These are phyloP conservation scores for Phaseolus coccineus DNA, from an alignment of 331 rosid species.

Conservation along the genomic window DNA sequence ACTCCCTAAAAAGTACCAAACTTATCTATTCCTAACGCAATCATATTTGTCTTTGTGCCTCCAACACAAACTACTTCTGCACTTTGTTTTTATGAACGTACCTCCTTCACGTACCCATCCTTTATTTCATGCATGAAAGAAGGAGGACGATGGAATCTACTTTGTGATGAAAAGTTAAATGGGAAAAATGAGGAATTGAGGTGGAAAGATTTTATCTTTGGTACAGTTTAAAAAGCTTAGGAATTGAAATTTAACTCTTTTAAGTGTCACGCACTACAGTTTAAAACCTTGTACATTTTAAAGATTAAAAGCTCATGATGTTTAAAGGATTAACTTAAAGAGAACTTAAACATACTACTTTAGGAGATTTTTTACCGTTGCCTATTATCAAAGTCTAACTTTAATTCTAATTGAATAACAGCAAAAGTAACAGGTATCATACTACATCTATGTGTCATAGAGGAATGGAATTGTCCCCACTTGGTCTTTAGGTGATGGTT, in stretches of 20 bases:
- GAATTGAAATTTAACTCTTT: background rate
- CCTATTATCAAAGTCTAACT: too few relatives aligned
- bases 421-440: too few relatives aligned
- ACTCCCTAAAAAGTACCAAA: background rate
- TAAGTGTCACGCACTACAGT: background rate
- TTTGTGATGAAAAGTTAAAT: background rate
- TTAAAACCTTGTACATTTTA: too few relatives aligned
- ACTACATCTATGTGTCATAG: background rate
- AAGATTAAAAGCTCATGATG: too few relatives aligned
- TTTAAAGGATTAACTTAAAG: background rate
- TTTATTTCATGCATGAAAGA: conserved; percentile 3
- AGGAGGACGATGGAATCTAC: background rate
- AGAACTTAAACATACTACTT: background rate
- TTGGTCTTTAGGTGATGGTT: background rate
- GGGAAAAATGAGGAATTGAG: background rate
- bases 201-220: background rate
- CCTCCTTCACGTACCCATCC: conserved; percentile 5
- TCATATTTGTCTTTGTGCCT: background rate
- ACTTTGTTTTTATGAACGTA: background rate
- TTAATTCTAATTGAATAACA: too few relatives aligned
- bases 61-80: background rate
- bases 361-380: too few relatives aligned
- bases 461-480: background rate
- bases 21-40: background rate
- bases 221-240: background rate